phyloP scores from a whole-genome alignment of 495 filamentous ascomycete genomes.

The Penicillium alfredii region DNA sequence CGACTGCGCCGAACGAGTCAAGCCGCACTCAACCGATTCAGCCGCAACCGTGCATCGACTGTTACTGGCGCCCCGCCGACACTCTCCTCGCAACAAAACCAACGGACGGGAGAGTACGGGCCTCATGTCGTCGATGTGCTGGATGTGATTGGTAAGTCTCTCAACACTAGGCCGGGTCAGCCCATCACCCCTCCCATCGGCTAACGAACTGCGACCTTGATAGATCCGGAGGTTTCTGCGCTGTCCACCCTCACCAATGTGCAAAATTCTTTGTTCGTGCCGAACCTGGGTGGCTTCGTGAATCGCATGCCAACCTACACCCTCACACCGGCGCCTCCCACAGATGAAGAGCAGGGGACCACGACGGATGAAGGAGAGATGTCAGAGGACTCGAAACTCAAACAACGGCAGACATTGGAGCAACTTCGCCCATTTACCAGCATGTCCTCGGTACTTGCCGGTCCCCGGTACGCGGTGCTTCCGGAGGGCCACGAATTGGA shows the following conservation, averaged over 20 bases:
- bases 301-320: slow-evolving; percentile 71
- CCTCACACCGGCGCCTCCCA: slow-evolving; percentile 44
- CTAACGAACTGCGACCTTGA: not conserved
- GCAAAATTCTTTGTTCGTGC: slow-evolving; percentile 72
- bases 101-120: slow-evolving; percentile 42
- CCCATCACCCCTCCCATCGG: not conserved
- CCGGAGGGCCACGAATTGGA: slow-evolving; percentile 57
- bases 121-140: slow-evolving; percentile 60
- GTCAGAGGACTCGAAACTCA: slow-evolving; percentile 17
- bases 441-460: slow-evolving; percentile 30
- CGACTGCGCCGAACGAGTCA: slow-evolving; percentile 32
- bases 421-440: slow-evolving; percentile 24
- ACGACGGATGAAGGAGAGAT: slow-evolving; percentile 27
- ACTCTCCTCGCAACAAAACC: slow-evolving; percentile 7
- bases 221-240: slow-evolving; percentile 70
- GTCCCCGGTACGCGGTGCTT: slow-evolving; percentile 35
- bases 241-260: slow-evolving; percentile 73
- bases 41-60: slow-evolving; percentile 34
- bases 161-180: too few relatives aligned
- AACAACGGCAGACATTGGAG: slow-evolving; percentile 24
- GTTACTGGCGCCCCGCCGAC: slow-evolving; percentile 22
- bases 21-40: slow-evolving; percentile 29
- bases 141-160: slow-evolving; percentile 61
- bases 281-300: slow-evolving; percentile 57
- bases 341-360: slow-evolving; percentile 27